phyloP scores from a whole-genome alignment of 768 basidiomycete species.

The Rhizopogon vesiculosus region DNA sequence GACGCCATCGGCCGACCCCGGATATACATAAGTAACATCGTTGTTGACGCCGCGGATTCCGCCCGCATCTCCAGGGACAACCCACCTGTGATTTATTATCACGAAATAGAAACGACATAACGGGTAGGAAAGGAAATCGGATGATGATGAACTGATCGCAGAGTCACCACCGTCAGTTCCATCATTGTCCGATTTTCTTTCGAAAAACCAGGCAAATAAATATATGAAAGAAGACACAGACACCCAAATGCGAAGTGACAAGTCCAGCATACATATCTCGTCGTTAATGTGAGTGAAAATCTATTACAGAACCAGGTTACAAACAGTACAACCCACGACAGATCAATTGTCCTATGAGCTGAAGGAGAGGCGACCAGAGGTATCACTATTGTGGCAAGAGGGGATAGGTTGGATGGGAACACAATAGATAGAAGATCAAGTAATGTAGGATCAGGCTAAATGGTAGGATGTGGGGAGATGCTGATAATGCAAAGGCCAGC shows the following conservation, averaged over 20 bases:
- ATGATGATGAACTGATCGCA: background rate
- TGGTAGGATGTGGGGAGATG: background rate
- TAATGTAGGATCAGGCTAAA: background rate
- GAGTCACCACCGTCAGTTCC: background rate
- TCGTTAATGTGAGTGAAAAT: background rate
- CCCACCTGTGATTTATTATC: background rate
- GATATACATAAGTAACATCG: no score
- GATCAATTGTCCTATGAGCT: background rate
- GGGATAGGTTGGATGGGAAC: background rate
- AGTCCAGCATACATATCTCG: background rate
- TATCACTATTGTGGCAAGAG: background rate
- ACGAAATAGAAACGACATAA: background rate
- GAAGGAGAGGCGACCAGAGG: background rate
- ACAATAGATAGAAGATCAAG: background rate
- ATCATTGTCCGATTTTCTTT: no score
- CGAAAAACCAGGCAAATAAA: background rate
- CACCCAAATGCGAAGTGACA: background rate
- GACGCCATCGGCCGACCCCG: background rate
- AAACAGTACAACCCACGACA: background rate
- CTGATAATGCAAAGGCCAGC: background rate
- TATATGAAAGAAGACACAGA: background rate
- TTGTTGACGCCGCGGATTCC: no score
- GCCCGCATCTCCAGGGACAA: background rate
- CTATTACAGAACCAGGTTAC: conserved; percentile 1
- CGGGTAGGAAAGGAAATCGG: background rate